phyloP scores from a whole-genome alignment of 192 early-diverging fungal species.

The Dissophora ornata region DNA sequence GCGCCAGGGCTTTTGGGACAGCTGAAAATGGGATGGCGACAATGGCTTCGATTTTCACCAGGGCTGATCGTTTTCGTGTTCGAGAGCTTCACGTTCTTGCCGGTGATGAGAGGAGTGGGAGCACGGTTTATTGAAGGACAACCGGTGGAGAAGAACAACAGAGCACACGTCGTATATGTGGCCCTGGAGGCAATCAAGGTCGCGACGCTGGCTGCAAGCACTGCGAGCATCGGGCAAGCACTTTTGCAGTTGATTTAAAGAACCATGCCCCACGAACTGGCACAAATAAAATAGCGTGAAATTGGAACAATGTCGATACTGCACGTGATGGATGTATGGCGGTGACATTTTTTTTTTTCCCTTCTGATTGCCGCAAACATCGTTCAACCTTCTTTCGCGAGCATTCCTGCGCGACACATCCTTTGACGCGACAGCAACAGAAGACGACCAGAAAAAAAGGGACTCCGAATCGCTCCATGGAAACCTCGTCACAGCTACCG shows the following conservation, averaged over 20 bases:
- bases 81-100: slow-evolving; percentile 38
- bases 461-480: slow-evolving; percentile 9
- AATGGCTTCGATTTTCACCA: slow-evolving; percentile 21
- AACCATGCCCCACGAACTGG: background rate
- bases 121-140: slow-evolving; percentile 26
- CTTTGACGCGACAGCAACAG: no score
- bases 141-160: slow-evolving; percentile 11
- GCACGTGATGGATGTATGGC: no score
- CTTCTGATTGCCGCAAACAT: no score
- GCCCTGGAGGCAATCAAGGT: slow-evolving; percentile 29
- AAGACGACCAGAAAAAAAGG: no score
- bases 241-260: background rate
- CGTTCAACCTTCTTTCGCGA: no score
- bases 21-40: background rate
- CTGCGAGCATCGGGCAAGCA: slow-evolving; percentile 17
- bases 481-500: slow-evolving; percentile 10
- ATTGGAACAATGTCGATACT: no score
- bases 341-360: no score
- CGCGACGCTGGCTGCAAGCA: slow-evolving; percentile 13
- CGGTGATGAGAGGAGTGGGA: slow-evolving; percentile 17
- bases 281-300: background rate
- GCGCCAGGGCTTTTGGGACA: slow-evolving; percentile 1
- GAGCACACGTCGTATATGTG: slow-evolving; percentile 38
- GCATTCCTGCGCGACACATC: no score
- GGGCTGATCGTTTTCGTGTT: slow-evolving; percentile 29